A percentile compares a stretch with the other conserved stretches of the same genome.
Conservation (phyloP, 208 protist genomes). For the Leishmania braziliensis region DNA sequence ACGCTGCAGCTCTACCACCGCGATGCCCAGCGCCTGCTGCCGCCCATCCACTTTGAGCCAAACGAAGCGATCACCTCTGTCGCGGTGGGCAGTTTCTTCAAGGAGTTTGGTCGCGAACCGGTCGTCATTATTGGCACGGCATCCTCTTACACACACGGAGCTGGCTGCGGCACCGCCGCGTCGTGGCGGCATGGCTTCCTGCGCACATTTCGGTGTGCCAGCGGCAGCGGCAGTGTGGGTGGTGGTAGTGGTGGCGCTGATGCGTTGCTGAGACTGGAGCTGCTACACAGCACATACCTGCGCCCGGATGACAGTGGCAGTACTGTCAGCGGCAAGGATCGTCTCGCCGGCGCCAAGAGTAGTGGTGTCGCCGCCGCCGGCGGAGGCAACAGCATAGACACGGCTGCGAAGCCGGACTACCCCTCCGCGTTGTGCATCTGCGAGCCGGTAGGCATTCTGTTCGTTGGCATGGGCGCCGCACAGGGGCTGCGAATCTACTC, state of each 20-base stretch:
- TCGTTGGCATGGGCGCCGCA: slow-evolving; percentile 68
- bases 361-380: not conserved
- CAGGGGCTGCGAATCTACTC: slow-evolving; percentile 79
- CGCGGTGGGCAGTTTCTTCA: slow-evolving; percentile 67
- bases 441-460: slow-evolving; percentile 70
- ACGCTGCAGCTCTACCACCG: slow-evolving; percentile 80
- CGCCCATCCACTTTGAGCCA: slow-evolving; percentile 67
- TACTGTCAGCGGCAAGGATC: slow-evolving; percentile 3
- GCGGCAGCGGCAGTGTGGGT: not conserved
- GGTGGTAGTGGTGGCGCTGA: slow-evolving; percentile 11
- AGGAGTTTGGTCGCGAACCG: slow-evolving; percentile 74
- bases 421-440: slow-evolving; percentile 79
- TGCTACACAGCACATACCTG: slow-evolving; percentile 68
- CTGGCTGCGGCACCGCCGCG: slow-evolving; percentile 48
- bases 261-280: slow-evolving; percentile 49
- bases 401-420: slow-evolving; percentile 38
- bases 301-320: slow-evolving; percentile 14
- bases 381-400: slow-evolving; percentile 3
- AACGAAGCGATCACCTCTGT: slow-evolving; percentile 67
- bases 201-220: slow-evolving; percentile 63
- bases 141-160: slow-evolving; percentile 71
- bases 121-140: slow-evolving; percentile 69
- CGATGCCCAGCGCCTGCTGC: slow-evolving; percentile 48
- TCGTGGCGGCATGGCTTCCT: slow-evolving; percentile 64
- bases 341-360: slow-evolving; percentile 1